A percentile compares a stretch with the other conserved stretches of the same genome.
Conservation (phyloP, 441 rosid species). For the Brassica balearica region DNA sequence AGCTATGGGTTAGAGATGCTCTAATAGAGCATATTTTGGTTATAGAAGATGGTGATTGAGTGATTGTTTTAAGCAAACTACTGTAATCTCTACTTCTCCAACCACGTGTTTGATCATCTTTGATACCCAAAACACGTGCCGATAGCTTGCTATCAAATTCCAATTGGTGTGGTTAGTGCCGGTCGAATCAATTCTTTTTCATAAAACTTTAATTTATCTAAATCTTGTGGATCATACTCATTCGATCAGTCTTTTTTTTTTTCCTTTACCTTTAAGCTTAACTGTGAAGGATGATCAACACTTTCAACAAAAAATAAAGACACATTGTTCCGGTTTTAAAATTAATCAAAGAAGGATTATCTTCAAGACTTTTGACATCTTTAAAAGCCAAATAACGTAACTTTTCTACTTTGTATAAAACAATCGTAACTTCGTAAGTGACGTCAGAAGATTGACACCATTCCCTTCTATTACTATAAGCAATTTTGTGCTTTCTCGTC, state of each 20-base stretch:
- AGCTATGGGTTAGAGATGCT: too few species aligned
- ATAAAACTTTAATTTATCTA: background rate
- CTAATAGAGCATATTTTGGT: background rate
- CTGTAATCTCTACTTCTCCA: constrained; percentile 31
- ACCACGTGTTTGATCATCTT: constrained; percentile 34
- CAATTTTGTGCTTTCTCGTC: constrained; percentile 37
- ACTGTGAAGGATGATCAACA: background rate
- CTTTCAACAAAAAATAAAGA: background rate
- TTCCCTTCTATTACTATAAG: background rate
- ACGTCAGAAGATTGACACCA: background rate
- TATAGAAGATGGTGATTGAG: constrained; percentile 1
- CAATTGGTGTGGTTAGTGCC: background rate
- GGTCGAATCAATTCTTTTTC: background rate
- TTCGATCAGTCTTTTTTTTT: background rate
- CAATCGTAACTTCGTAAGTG: background rate
- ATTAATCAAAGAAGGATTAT: background rate
- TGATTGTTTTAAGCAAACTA: constrained; percentile 27
- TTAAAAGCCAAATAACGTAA: background rate
- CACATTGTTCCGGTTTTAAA: background rate
- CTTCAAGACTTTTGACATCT: constrained; percentile 18
- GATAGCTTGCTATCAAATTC: constrained; percentile 2
- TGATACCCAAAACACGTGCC: background rate
- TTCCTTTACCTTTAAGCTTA: background rate
- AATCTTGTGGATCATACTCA: background rate
- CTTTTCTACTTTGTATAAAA: background rate